These are phyloP conservation scores for Helichrysum umbraculigerum DNA, from an alignment of 129 eudicot species.

Conservation along the genomic window DNA sequence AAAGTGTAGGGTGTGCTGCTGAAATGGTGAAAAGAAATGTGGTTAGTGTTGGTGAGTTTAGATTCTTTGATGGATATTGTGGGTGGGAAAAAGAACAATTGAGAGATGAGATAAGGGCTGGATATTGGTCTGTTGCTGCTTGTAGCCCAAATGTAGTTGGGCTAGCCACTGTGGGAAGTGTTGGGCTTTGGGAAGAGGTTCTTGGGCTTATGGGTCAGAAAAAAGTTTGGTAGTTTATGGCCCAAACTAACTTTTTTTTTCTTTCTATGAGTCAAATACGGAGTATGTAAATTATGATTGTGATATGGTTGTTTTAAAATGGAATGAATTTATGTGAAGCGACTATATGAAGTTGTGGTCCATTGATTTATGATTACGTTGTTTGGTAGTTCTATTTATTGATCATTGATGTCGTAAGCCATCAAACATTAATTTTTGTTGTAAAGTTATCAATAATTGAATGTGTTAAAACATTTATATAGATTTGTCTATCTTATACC, in stretches of 20 bases:
- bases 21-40: constrained; percentile 86
- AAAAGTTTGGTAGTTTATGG: constrained; percentile 52
- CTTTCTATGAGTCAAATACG: constrained; percentile 11
- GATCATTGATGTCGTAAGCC: constrained; percentile 7
- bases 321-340: constrained; percentile 12
- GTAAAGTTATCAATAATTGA: not conserved
- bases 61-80: constrained; percentile 97
- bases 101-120: constrained; percentile 76
- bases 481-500: too few relatives aligned
- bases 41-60: constrained; percentile 57
- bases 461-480: not conserved
- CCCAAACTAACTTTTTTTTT: not conserved
- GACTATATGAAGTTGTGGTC: constrained; percentile 20
- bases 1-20: constrained; percentile 82
- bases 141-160: constrained; percentile 84
- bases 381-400: constrained; percentile 25
- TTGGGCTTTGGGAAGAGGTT: constrained; percentile 94
- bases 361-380: constrained; percentile 7
- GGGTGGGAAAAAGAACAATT: constrained; percentile 88
- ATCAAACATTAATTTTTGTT: not conserved
- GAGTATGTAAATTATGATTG: constrained; percentile 19
- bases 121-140: constrained; percentile 89
- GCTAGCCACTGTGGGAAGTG: constrained; percentile 56
- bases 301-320: not conserved
- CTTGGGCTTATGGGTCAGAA: constrained; percentile 74